These are phyloP conservation scores for Triticum timopheevii DNA, from an alignment of 176 grass and related monocot genomes.

Conservation along the genomic window DNA sequence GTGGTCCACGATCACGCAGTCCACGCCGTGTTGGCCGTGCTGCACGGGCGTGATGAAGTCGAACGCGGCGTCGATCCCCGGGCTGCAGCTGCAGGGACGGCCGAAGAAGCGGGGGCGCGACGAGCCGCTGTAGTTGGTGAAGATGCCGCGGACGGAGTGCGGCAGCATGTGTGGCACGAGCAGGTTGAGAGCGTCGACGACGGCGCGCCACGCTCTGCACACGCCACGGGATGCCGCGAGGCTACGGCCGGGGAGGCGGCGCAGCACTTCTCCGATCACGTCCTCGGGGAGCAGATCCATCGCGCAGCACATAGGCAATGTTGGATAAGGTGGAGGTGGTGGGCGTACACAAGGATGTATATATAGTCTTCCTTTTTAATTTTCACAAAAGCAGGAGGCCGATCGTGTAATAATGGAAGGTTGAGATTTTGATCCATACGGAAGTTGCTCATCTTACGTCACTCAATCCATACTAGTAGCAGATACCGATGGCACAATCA, in stretches of 20 bases:
- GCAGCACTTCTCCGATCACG: not conserved
- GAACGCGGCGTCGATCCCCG: not conserved
- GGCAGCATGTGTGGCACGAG: not conserved
- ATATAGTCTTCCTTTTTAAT: too few species aligned
- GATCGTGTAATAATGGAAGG: too few species aligned
- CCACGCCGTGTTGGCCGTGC: too few species aligned
- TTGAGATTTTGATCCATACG: too few species aligned
- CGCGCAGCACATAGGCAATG: too few species aligned
- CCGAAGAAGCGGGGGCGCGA: not conserved
- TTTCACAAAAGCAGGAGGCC: too few species aligned
- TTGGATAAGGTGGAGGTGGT: too few species aligned
- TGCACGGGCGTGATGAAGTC: not conserved
- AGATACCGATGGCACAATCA: too few species aligned
- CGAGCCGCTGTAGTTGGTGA: not conserved
- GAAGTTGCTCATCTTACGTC: too few species aligned
- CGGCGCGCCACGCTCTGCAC: not conserved
- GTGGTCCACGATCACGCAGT: not conserved
- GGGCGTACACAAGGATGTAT: too few species aligned
- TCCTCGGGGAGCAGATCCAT: not conserved
- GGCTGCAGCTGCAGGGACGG: not conserved
- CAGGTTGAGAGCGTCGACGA: not conserved
- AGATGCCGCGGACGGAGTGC: not conserved
- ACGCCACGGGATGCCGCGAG: not conserved
- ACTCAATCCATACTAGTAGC: too few species aligned
- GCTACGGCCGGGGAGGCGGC: not conserved